Percentiles rank a stretch among this genome's conserved stretches.
Conservation (phyloP, 495 filamentous ascomycete species). For the Podospora pseudocomata region DNA sequence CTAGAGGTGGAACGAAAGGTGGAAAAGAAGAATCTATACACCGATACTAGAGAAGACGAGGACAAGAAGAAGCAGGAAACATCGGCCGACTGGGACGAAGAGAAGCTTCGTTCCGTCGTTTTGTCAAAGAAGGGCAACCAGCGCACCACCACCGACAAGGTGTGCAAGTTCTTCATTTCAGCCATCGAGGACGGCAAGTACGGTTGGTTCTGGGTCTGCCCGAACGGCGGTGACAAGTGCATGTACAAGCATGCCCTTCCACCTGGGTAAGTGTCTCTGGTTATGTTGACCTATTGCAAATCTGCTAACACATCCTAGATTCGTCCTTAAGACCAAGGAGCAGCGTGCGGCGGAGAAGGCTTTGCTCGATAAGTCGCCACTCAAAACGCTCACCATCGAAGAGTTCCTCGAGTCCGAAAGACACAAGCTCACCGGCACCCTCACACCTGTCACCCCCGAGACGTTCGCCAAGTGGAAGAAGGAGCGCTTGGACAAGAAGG, state of each 20-base stretch:
- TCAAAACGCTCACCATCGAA: constrained; percentile 92
- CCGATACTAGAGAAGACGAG: constrained; percentile 73
- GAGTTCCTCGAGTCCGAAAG: constrained; percentile 95
- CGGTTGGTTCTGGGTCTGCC: constrained; percentile 98
- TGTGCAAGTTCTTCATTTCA: constrained; percentile 98
- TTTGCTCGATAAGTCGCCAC: constrained; percentile 91
- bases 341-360: constrained; percentile 95
- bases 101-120: constrained; percentile 86
- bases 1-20: constrained; percentile 81
- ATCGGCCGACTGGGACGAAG: constrained; percentile 95
- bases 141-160: constrained; percentile 92
- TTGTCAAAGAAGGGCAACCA: constrained; percentile 97
- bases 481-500: constrained; percentile 90
- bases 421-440: constrained; percentile 82
- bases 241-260: constrained; percentile 97
- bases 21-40: constrained; percentile 88
- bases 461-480: constrained; percentile 95
- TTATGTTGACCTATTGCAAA: constrained; percentile 27
- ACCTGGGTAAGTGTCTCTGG: constrained; percentile 63
- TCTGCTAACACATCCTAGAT: constrained; percentile 47
- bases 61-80: constrained; percentile 87
- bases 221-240: constrained; percentile 95
- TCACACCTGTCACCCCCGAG: constrained; percentile 91
- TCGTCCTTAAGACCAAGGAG: constrained; percentile 96
- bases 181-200: constrained; percentile 98